Evolutionary conservation across 768 basidiomycete genomes (phyloP), one percentile per base, ranked within the genome.

Genomic region (Trametes coccinea): DNA sequence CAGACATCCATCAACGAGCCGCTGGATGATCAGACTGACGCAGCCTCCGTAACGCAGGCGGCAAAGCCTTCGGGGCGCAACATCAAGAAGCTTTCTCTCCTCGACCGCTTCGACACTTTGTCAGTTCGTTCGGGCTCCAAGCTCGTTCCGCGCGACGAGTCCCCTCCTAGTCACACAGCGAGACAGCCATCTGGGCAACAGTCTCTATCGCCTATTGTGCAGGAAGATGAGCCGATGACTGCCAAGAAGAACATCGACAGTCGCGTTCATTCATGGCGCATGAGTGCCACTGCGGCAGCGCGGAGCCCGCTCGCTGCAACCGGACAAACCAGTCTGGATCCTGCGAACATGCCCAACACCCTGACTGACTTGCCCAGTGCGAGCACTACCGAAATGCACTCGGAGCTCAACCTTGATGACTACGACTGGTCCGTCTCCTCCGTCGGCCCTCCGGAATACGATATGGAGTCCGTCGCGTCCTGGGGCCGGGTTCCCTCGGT

Each of bases 361-460:
- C 62, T 80, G 50, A 70, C 75, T 8, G 66, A 67, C 58, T n/a
- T 74, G 70, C 41, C 66, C 65, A 52, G 65, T 61, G 55, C 68
- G 2, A 65, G 56, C 8, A 61, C 62, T 5, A 52, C 56, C n/a
- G 67, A 60, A 56, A 16, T 74, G 27, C 37, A 43, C 8, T 74
- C 78, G 11, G 80, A 80, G 60, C 73, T 88, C 55, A 80, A 87
- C 63, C 72, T 87, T 31, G 84, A 84, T 45, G 89, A 90, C 64
- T 92, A 81, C 67, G 69, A 79, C 8, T 92, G 88, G 86, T 89
- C 88, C 8, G 78, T 84, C 29, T 86, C 87, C 7, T 90, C 89
- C 6, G 72, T 73, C 2, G 89, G 90, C n/a, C 90, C 89, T 22
- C 75, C 74, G 5, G 72, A 73, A 11, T 70, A 72, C 34, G 77